These are phyloP conservation scores for Yamadazyma conglobata DNA, from an alignment of 1,139 yeast species.

Conservation along the genomic window DNA sequence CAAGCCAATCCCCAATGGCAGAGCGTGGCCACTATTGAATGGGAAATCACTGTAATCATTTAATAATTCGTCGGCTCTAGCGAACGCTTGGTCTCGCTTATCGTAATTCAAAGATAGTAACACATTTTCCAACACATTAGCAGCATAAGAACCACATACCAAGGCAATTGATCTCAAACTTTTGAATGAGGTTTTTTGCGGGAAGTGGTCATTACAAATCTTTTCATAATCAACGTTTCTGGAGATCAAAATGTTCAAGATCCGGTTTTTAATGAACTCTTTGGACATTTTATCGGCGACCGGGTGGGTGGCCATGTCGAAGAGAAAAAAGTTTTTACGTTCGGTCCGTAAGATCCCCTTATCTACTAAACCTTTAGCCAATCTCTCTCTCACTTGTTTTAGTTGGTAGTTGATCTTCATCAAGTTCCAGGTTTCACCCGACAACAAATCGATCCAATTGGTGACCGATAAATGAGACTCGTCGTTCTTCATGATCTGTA, in stretches of 20 bases:
- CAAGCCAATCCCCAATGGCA: conserved; percentile 70
- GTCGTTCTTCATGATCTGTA: conserved; percentile 83
- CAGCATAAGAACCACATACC: conserved; percentile 90
- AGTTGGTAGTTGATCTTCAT: conserved; percentile 92
- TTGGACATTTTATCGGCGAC: conserved; percentile 79
- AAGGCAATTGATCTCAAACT: conserved; percentile 76
- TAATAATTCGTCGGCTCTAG: conserved; percentile 87
- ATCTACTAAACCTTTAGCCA: conserved; percentile 95
- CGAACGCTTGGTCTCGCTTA: conserved; percentile 88
- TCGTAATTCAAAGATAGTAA: conserved; percentile 77
- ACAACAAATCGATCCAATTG: conserved; percentile 89
- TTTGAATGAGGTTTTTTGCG: conserved; percentile 65
- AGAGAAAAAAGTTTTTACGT: conserved; percentile 86
- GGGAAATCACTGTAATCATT: conserved; percentile 84
- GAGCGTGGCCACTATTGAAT: conserved; percentile 52
- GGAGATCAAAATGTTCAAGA: conserved; percentile 64
- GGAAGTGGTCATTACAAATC: conserved; percentile 57
- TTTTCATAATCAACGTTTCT: conserved; percentile 59
- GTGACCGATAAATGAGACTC: conserved; percentile 77
- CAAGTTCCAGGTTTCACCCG: conserved; percentile 97
- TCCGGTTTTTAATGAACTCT: conserved; percentile 75
- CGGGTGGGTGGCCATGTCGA: conserved; percentile 99
- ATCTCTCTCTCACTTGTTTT: conserved; percentile 94
- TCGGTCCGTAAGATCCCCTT: conserved; percentile 97
- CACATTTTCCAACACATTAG: conserved; percentile 92